phyloP scores from a whole-genome alignment of 2,329 filamentous ascomycete genomes.

The Didymella keratinophila region DNA sequence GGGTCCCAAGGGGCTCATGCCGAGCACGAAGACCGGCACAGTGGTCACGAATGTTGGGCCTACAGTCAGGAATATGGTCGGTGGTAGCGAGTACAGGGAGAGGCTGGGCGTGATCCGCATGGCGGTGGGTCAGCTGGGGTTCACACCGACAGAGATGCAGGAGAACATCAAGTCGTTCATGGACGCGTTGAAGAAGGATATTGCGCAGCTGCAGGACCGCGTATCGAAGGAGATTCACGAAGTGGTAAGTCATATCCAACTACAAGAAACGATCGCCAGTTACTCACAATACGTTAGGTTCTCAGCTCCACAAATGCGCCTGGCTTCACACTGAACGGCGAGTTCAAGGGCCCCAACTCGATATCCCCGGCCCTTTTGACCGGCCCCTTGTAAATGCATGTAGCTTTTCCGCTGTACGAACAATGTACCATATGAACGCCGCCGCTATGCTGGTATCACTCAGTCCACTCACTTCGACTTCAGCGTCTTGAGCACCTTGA shows the following conservation, averaged over 20 bases:
- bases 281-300: constrained; percentile 62
- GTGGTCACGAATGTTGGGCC: constrained; percentile 80
- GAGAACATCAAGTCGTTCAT: constrained; percentile 84
- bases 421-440: constrained; percentile 55
- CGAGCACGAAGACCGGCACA: constrained; percentile 84
- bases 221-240: constrained; percentile 77
- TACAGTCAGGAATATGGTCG: constrained; percentile 82
- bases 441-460: constrained; percentile 53
- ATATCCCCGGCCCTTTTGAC: constrained; percentile 51
- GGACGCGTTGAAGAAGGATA: constrained; percentile 78
- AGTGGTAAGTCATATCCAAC: constrained; percentile 60
- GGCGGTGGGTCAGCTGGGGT: constrained; percentile 89
- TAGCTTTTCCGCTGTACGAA: constrained; percentile 39
- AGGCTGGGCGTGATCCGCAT: constrained; percentile 82
- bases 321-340: constrained; percentile 84
- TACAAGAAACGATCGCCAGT: not conserved
- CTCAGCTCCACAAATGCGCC: constrained; percentile 88
- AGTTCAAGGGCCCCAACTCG: constrained; percentile 65
- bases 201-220: constrained; percentile 68
- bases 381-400: constrained; percentile 41
- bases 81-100: constrained; percentile 88
- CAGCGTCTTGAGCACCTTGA: constrained; percentile 61
- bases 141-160: constrained; percentile 85
- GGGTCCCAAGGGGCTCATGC: constrained; percentile 92
- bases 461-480: constrained; percentile 27